A percentile compares a stretch with the other conserved stretches of the same genome.
These are phyloP conservation scores for Alternaria gansuensis DNA, from an alignment of 2,329 filamentous ascomycete species.

Conservation along the genomic window DNA sequence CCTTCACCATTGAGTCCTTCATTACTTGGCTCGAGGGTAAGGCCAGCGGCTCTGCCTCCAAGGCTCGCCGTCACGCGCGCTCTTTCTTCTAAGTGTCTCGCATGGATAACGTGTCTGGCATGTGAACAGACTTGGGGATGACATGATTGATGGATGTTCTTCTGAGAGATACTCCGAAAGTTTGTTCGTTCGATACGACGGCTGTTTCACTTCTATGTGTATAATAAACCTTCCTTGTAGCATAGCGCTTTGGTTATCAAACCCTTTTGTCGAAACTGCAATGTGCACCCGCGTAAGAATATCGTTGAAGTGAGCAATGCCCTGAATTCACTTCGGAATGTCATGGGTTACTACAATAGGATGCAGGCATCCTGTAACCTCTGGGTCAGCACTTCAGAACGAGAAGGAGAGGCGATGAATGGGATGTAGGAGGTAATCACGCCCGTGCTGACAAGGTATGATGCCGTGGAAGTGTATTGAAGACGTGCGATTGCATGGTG, in stretches of 20 bases:
- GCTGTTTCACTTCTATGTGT: constrained; percentile 29
- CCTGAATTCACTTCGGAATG: neutral
- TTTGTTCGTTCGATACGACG: constrained; percentile 26
- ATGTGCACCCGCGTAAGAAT: neutral
- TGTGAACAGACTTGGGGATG: neutral
- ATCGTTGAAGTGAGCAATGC: too few relatives aligned
- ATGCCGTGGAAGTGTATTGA: neutral
- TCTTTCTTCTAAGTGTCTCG: constrained; percentile 28
- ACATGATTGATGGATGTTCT: constrained; percentile 12
- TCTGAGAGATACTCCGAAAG: constrained; percentile 8
- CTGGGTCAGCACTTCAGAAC: neutral
- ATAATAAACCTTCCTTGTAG: constrained; percentile 29
- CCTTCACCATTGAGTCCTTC: constrained; percentile 49
- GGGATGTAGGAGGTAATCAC: neutral
- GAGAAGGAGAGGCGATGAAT: neutral
- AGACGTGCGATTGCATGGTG: neutral
- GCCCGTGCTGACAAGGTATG: neutral
- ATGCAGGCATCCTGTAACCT: neutral
- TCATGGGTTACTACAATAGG: neutral
- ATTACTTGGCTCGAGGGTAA: constrained; percentile 47
- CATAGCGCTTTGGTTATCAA: constrained; percentile 18
- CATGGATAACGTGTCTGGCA: neutral
- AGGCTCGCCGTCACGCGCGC: constrained; percentile 44
- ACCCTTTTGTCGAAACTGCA: neutral
- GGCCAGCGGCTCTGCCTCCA: constrained; percentile 29